Percentiles rank a stretch among this genome's conserved stretches.
Conservation (phyloP, 306 rosid genomes). For the Pterocarpus santalinus region DNA sequence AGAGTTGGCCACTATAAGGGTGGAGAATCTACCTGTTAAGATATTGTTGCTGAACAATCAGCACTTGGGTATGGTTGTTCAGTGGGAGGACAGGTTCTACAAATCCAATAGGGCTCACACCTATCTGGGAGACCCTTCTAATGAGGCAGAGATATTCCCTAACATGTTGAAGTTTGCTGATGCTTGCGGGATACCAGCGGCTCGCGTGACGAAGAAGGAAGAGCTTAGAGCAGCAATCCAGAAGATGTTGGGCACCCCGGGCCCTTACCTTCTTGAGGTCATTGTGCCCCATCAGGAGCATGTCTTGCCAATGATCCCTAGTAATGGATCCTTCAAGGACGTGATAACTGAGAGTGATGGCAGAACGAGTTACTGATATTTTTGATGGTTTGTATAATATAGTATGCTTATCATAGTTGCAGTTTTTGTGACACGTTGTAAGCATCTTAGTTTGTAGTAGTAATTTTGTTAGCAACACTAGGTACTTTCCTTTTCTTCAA, state of each 20-base stretch:
- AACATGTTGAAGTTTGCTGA: conserved; percentile 88
- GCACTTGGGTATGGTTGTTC: conserved; percentile 95
- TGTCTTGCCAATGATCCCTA: conserved; percentile 94
- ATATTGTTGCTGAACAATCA: conserved; percentile 84
- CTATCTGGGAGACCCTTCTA: conserved; percentile 78
- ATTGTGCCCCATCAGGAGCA: conserved; percentile 96
- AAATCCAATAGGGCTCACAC: conserved; percentile 88
- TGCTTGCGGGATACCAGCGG: conserved; percentile 82
- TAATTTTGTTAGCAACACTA: conserved; percentile 6
- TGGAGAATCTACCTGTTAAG: conserved; percentile 86
- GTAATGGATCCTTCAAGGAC: conserved; percentile 90
- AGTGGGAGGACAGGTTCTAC: conserved; percentile 95
- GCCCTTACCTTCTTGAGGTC: conserved; percentile 90
- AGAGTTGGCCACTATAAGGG: conserved; percentile 78
- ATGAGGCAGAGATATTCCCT: conserved; percentile 73
- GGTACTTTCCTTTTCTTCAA: conserved; percentile 4
- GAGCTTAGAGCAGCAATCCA: conserved; percentile 75
- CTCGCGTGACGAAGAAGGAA: conserved; percentile 70
- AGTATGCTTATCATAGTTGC: background rate
- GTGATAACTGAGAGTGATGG: conserved; percentile 93
- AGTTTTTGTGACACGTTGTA: background rate
- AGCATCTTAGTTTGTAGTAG: conserved; percentile 23
- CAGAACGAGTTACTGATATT: conserved; percentile 59
- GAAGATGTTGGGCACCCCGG: conserved; percentile 87
- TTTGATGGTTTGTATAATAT: conserved; percentile 6